Conservation (phyloP, 495 filamentous ascomycete genomes). For the Cryomyces minteri region DNA sequence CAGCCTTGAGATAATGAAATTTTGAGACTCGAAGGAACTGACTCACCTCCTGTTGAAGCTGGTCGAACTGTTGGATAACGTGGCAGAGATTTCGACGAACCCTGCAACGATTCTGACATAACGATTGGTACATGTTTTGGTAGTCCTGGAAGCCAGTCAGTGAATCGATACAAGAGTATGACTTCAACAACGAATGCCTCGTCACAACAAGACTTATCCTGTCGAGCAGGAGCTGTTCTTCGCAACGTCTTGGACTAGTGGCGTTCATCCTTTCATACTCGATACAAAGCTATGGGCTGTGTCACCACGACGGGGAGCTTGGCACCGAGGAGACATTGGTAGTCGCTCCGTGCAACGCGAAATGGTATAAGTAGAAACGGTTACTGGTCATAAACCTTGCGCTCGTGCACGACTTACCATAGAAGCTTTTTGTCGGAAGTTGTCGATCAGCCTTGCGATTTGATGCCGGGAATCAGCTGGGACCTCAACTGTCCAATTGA, state of each 20-base stretch:
- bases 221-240: too few relatives aligned
- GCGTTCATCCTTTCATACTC: too few relatives aligned
- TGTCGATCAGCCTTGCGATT: conserved; percentile 59
- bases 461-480: conserved; percentile 47
- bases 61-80: conserved; percentile 65
- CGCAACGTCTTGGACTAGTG: too few relatives aligned
- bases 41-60: conserved; percentile 51
- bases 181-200: too few relatives aligned
- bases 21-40: neutral
- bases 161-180: too few relatives aligned
- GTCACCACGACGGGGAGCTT: too few relatives aligned
- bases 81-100: conserved; percentile 72
- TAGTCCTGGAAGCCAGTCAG: conserved; percentile 34
- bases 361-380: neutral
- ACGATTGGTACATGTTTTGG: conserved; percentile 59
- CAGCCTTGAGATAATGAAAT: neutral
- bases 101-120: conserved; percentile 81
- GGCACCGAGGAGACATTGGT: too few relatives aligned
- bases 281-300: too few relatives aligned
- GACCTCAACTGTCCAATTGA: conserved; percentile 52
- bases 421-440: conserved; percentile 55
- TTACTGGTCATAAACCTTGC: conserved; percentile 3
- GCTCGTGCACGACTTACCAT: conserved; percentile 21
- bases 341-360: too few relatives aligned
- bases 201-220: too few relatives aligned